These are phyloP conservation scores for Vaccinium macrocarpon DNA, from an alignment of 148 eudicot species.

Conservation along the genomic window DNA sequence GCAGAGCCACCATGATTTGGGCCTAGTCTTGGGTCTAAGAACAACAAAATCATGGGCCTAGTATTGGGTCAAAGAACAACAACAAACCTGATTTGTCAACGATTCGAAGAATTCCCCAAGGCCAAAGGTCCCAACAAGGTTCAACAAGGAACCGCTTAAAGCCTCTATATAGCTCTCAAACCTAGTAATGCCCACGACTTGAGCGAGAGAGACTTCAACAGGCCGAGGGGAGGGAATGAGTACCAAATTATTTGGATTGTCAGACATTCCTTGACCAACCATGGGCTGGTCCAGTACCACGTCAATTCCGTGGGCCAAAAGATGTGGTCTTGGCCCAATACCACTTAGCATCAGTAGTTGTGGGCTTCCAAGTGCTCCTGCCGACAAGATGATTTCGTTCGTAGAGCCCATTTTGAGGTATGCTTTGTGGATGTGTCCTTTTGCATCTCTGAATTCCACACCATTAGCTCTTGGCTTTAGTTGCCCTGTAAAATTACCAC, in stretches of 20 bases:
- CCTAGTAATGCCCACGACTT: conserved; percentile 71
- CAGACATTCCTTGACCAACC: conserved; percentile 85
- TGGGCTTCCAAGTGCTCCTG: no score
- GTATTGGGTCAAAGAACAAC: background rate
- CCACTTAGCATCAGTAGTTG: no score
- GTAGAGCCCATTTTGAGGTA: conserved; percentile 19
- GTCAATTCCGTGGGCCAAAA: conserved; percentile 31
- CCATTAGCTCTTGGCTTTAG: conserved; percentile 55
- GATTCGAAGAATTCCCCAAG: conserved; percentile 23
- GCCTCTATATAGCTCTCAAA: conserved; percentile 63
- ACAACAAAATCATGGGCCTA: no score
- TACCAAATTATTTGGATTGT: conserved; percentile 77
- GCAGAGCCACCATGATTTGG: no score
- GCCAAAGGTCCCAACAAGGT: conserved; percentile 22
- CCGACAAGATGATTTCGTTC: no score
- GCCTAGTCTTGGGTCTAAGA: no score
- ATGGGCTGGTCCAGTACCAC: conserved; percentile 67
- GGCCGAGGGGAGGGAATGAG: conserved; percentile 54
- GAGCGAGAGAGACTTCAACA: conserved; percentile 61
- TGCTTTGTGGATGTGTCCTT: conserved; percentile 59
- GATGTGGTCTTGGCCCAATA: no score
- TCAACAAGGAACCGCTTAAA: conserved; percentile 45
- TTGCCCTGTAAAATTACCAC: conserved; percentile 20
- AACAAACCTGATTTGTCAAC: conserved; percentile 47
- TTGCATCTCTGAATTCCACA: conserved; percentile 53